Evolutionary conservation across 2,329 filamentous ascomycete genomes (phyloP), one percentile per base, ranked within the genome.

Genomic region (Xylariaceae sp.): DNA sequence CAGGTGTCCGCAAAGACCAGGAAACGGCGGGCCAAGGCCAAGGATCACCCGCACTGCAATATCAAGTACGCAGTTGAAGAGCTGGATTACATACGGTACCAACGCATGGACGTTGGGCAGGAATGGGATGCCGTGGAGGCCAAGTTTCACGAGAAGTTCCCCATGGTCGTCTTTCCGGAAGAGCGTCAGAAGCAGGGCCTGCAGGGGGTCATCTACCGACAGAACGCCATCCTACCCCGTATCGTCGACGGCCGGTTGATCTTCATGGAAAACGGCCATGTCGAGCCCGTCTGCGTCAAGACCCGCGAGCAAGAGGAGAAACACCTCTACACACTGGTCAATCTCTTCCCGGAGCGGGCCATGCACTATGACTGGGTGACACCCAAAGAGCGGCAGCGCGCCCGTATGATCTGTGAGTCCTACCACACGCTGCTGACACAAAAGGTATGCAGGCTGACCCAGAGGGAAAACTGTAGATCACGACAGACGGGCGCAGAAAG

Each of bases 311-410:
- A 62, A 36, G 49, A 56, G 11, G 44, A 53, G 28, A 59, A 50
- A 23, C 35, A 44, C 5, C 38, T 46, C 27, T 59, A 50, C 40
- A 47, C 50, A n/a, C 56, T 64, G 11, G 32, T 57, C 5, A 52
- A 56, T 38, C 59, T 70, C n/a, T 72, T 67, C 40, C 70, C 70
- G 2, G 69, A 72, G 40, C 61, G 67, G 16, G 68, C 68, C 5
- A 56, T 71, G 26, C 54, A 60, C 24, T 73, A 72, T 48, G 36
- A 52, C 4, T 73, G 69, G 69, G 65, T 72, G 11, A 56, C 63
- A 6, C 37, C 53, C 2, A 60, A 65, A 32, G 47, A 65, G 34
- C 67, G 67, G 48, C 43, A 50, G 31, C 56, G 60, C 26, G 62
- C 65, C 6, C 55, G 56, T 38, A 55, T 64, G 38, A 61, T 66